Evolutionary conservation across 768 basidiomycete species (phyloP).

Genomic region (Russula abietina): DNA sequence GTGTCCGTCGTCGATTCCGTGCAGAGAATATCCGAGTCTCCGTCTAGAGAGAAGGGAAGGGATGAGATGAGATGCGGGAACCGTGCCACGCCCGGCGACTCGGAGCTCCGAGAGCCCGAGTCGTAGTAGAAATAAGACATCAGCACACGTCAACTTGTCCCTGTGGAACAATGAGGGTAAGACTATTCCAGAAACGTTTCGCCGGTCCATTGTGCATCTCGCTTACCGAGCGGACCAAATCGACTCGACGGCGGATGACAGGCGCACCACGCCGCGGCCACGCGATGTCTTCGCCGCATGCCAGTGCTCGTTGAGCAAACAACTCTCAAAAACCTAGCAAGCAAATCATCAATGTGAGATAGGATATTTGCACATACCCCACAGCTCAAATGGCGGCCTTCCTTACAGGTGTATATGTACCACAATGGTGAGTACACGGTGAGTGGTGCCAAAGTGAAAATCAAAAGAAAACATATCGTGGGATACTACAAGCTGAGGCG

Average conservation of each 20-base stretch:
- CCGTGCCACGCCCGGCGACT: too few species aligned
- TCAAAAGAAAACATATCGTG: neutral
- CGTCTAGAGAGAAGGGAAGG: too few species aligned
- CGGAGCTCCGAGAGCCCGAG: too few species aligned
- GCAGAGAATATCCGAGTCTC: too few species aligned
- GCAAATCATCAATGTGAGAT: too few species aligned
- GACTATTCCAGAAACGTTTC: conserved; percentile 23
- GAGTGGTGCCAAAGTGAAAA: neutral
- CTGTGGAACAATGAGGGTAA: neutral
- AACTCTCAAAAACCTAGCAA: too few species aligned
- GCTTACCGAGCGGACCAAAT: conserved; percentile 39
- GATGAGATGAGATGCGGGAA: too few species aligned
- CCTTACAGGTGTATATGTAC: neutral
- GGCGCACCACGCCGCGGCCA: conserved; percentile 75
- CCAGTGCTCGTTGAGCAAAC: too few species aligned
- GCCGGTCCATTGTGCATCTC: conserved; percentile 35
- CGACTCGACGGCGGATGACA: conserved; percentile 67
- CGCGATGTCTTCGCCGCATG: conserved; percentile 56
- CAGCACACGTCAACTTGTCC: too few species aligned
- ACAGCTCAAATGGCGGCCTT: neutral
- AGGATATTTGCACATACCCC: too few species aligned
- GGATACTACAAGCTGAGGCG: neutral
- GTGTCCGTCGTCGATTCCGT: conserved; percentile 60
- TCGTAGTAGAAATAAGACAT: too few species aligned
- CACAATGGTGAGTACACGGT: neutral